Evolutionary conservation across 805 yeast genomes (phyloP), one percentile per base, ranked within the genome.

Genomic region (Ogataea glucozyma): DNA sequence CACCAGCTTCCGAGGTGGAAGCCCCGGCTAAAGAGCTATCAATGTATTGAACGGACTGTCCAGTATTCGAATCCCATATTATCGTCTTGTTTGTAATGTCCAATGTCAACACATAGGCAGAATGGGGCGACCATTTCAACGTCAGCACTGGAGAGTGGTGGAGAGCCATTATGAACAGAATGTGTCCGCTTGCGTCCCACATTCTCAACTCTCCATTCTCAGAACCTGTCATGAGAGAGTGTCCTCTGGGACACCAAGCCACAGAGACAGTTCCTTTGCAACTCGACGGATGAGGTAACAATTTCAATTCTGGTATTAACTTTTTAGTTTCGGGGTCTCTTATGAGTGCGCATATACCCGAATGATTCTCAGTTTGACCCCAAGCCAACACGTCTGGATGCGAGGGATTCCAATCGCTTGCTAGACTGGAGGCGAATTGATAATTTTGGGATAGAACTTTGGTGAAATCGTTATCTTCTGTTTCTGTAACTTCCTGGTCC

Each of bases 171-270:
- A 76, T 74, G 38, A 79, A 82, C 45, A 76, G 69, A 27, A 88
- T 66, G 22, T 75, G 72, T 0, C 96, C 95, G 35, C 79, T 83
- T 0, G 76, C 70, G 9, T 81, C 75, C 95, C 96, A 89, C n/a
- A 86, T 68, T 43, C 91, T 66, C 7, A 89, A 54, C 53, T 85
- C 91, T 11, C 96, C 96, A 54, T 73, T 73, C 41, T 73, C 78
- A 2, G 81, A 72, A 3, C 82, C 85, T 0, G 90, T 83, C 11
- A 84, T 70, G 3, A 88, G 61, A 11, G 71, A 52, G 30, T 75
- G 67, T 0, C 95, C 95, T 41, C 67, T 65, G 1, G 83, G 82
- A 10, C 87, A 75, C 95, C 95, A 88, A 2, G 57, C 45, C 3
- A 60, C 39, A 8, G 78, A 49, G 3, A 76, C 42, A 6, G 58